Conservation (phyloP, 2,329 filamentous ascomycete genomes). For the Lachnellula hyalina region DNA sequence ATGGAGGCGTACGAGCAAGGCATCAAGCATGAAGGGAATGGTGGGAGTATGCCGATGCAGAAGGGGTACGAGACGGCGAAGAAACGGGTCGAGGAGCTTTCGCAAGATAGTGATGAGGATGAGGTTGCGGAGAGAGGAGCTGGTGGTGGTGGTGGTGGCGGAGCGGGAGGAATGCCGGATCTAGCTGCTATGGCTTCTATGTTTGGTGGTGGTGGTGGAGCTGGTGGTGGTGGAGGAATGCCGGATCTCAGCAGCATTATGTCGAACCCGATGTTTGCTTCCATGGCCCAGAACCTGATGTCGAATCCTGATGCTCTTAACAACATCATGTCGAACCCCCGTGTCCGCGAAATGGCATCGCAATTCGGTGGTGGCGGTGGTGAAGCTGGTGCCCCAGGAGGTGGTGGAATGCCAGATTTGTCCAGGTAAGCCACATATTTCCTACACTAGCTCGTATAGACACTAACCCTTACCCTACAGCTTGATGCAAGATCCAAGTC, state of each 20-base stretch:
- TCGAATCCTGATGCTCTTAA: conserved; percentile 89
- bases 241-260: conserved; percentile 83
- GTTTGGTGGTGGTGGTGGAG: conserved; percentile 60
- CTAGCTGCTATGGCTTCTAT: conserved; percentile 70
- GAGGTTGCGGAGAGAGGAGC: conserved; percentile 46
- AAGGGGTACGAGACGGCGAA: conserved; percentile 94
- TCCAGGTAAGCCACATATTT: conserved; percentile 28
- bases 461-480: conserved; percentile 27
- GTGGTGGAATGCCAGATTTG: conserved; percentile 80
- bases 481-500: conserved; percentile 86
- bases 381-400: conserved; percentile 34
- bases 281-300: conserved; percentile 97
- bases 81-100: conserved; percentile 74
- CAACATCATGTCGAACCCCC: conserved; percentile 92
- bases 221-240: conserved; percentile 70
- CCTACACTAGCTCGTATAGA: too few species aligned
- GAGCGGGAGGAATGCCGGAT: conserved; percentile 63
- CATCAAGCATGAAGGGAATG: conserved; percentile 89
- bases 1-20: conserved; percentile 94
- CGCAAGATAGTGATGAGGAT: conserved; percentile 44
- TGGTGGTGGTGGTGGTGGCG: conserved; percentile 42
- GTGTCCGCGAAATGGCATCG: conserved; percentile 80
- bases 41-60: conserved; percentile 95
- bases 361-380: conserved; percentile 60
- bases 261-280: conserved; percentile 97